A percentile compares a stretch with the other conserved stretches of the same genome.
Conservation (phyloP, 371 early-diverging fungal species). For the Batkoa obscura region DNA sequence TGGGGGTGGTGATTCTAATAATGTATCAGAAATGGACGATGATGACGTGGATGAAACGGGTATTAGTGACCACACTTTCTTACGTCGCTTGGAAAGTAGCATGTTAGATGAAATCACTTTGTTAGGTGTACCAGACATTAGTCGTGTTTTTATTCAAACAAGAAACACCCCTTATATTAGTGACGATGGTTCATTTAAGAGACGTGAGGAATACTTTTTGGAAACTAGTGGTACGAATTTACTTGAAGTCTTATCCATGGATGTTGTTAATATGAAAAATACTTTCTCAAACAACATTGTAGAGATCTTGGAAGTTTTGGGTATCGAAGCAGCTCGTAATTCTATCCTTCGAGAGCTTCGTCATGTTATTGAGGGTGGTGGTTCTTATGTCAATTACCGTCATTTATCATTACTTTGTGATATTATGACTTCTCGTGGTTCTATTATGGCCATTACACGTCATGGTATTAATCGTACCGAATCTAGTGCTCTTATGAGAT, state of each 20-base stretch:
- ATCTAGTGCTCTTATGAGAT: slow-evolving; percentile 91
- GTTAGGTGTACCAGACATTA: slow-evolving; percentile 79
- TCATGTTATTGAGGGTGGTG: slow-evolving; percentile 93
- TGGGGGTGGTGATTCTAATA: slow-evolving; percentile 14
- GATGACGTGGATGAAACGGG: neutral
- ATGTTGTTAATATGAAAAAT: slow-evolving; percentile 61
- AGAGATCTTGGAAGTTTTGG: slow-evolving; percentile 88
- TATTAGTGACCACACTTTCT: slow-evolving; percentile 16
- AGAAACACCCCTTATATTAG: slow-evolving; percentile 28
- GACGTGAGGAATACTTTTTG: slow-evolving; percentile 61
- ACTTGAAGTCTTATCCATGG: slow-evolving; percentile 64
- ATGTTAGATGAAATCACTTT: slow-evolving; percentile 76
- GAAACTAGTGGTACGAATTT: slow-evolving; percentile 97
- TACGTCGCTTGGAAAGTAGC: slow-evolving; percentile 61
- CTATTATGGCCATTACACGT: slow-evolving; percentile 94
- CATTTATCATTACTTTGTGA: slow-evolving; percentile 94
- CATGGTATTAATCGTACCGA: slow-evolving; percentile 98
- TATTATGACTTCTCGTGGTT: slow-evolving; percentile 95
- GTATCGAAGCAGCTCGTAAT: slow-evolving; percentile 94
- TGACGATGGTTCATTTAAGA: slow-evolving; percentile 39
- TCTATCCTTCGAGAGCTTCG: slow-evolving; percentile 87
- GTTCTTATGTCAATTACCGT: slow-evolving; percentile 98
- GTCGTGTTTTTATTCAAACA: slow-evolving; percentile 81
- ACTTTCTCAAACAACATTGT: slow-evolving; percentile 86
- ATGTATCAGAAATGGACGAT: slow-evolving; percentile 25